These are phyloP conservation scores for Sugiyamaella neomexicana DNA, from an alignment of 1,139 yeast genomes.

Conservation along the genomic window DNA sequence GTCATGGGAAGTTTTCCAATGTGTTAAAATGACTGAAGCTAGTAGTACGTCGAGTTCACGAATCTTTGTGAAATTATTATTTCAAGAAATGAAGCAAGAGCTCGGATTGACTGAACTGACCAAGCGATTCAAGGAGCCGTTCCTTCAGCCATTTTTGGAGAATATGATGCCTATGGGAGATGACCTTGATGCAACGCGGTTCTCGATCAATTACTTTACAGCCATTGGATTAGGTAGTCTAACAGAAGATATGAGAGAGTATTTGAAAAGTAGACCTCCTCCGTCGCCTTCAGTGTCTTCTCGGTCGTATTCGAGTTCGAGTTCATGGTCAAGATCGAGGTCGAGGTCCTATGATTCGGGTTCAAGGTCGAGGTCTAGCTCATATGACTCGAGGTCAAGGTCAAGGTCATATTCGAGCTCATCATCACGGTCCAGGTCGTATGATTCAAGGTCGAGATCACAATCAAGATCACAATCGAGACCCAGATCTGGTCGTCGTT, in stretches of 20 bases:
- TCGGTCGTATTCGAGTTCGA: conserved; percentile 14
- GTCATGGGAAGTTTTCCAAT: conserved; percentile 58
- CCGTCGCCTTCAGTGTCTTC: conserved; percentile 20
- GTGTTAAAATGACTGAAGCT: conserved; percentile 62
- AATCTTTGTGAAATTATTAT: conserved; percentile 75
- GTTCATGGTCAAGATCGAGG: conserved; percentile 28
- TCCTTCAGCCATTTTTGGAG: conserved; percentile 40
- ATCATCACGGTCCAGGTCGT: conserved; percentile 3
- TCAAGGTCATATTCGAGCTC: conserved; percentile 15
- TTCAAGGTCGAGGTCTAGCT: conserved; percentile 24
- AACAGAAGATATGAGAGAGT: conserved; percentile 78
- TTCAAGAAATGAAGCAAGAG: conserved; percentile 79
- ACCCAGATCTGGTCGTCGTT: neutral
- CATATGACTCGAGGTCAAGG: conserved; percentile 26
- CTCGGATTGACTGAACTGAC: conserved; percentile 58
- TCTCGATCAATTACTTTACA: conserved; percentile 87
- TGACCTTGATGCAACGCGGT: conserved; percentile 60
- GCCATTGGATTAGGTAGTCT: conserved; percentile 86
- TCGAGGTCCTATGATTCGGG: conserved; percentile 24
- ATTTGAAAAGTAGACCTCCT: conserved; percentile 45
- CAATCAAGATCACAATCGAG: neutral
- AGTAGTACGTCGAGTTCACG: conserved; percentile 80
- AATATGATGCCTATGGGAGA: conserved; percentile 47
- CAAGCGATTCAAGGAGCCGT: conserved; percentile 52
- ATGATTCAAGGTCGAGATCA: conserved; percentile 2